A percentile compares a stretch with the other conserved stretches of the same genome.
These are phyloP conservation scores for Gamsiella multidivaricata DNA, from an alignment of 192 early-diverging fungal genomes.

Conservation along the genomic window DNA sequence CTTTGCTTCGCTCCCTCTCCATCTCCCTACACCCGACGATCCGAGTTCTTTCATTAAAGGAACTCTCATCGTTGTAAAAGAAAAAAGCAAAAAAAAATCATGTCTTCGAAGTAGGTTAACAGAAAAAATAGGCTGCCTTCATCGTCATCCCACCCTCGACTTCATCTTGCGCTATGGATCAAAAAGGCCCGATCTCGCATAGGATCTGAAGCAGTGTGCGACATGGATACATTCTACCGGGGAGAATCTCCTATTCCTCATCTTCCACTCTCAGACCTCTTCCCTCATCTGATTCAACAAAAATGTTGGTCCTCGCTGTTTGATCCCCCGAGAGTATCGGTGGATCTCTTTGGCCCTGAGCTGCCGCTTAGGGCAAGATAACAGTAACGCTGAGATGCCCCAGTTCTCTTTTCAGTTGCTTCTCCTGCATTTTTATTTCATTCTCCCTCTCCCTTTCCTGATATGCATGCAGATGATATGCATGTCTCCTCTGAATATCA, in stretches of 20 bases:
- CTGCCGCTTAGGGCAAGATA: too few species aligned
- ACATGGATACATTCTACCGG: too few species aligned
- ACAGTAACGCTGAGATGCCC: too few species aligned
- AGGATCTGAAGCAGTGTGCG: too few species aligned
- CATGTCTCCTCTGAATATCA: conserved; percentile 6
- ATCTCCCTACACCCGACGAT: conserved; percentile 41
- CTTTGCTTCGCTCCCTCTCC: conserved; percentile 54
- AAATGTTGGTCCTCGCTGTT: not conserved
- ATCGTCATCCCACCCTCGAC: not conserved
- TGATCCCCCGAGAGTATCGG: not conserved
- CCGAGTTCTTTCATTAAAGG: conserved; percentile 43
- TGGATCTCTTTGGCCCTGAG: too few species aligned
- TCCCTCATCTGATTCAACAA: not conserved
- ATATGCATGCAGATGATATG: not conserved
- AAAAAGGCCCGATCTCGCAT: too few species aligned
- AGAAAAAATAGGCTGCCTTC: too few species aligned
- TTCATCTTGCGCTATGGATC: too few species aligned
- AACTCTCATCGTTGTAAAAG: conserved; percentile 48
- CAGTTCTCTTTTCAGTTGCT: not conserved
- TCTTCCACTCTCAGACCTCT: not conserved
- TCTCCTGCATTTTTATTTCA: not conserved
- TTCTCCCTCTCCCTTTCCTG: not conserved
- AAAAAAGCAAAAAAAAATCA: conserved; percentile 56
- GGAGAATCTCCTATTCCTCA: too few species aligned
- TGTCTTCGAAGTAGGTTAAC: conserved; percentile 44